phyloP scores from a whole-genome alignment of 2,329 filamentous ascomycete species.

The Camillea tinctor region DNA sequence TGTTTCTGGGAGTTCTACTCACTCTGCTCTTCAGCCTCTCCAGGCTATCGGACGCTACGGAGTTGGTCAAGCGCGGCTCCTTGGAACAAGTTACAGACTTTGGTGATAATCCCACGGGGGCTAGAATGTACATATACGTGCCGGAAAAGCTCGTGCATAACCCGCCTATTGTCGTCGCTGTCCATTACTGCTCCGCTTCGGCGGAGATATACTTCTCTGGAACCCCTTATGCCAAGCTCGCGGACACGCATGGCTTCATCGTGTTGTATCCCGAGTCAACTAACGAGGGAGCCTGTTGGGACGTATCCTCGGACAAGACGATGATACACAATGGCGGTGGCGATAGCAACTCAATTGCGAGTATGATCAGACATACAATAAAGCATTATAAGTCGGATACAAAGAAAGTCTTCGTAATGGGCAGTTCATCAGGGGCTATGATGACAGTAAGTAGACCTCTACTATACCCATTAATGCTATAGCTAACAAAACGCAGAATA shows the following conservation, averaged over 20 bases:
- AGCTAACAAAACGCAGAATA: conserved; percentile 31
- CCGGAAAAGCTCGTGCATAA: neutral
- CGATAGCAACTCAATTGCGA: neutral
- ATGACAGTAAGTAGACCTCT: neutral
- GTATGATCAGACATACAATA: neutral
- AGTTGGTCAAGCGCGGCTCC: neutral
- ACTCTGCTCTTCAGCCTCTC: neutral
- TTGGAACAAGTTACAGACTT: neutral
- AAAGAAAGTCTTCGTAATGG: neutral
- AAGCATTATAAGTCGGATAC: neutral
- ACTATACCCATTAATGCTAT: neutral
- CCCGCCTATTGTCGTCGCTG: neutral
- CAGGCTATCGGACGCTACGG: neutral
- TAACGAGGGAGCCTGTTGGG: neutral
- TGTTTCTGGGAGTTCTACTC: neutral
- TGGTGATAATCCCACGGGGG: neutral
- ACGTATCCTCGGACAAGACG: neutral
- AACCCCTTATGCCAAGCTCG: neutral
- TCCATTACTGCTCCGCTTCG: neutral
- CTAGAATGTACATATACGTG: neutral
- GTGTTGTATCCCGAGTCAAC: neutral
- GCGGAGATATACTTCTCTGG: neutral
- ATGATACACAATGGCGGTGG: neutral
- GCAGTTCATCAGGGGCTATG: neutral
- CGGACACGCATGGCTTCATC: neutral